Evolutionary conservation across 2,329 filamentous ascomycete species (phyloP).

Genomic region (Pseudopyricularia javanii): DNA sequence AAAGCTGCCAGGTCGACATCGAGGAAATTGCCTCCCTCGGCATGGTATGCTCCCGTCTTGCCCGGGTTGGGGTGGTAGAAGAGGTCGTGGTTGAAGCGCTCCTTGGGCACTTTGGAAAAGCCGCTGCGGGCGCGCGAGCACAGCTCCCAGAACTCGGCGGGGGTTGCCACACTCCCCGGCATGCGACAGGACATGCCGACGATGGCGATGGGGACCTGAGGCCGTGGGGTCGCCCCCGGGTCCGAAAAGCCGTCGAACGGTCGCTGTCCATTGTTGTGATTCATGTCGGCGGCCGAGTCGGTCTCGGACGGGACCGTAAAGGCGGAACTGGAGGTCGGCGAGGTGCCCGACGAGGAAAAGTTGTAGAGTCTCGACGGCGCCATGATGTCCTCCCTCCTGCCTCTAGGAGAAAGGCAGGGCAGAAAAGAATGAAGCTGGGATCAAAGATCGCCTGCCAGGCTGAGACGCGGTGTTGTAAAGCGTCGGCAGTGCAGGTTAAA

Average conservation of each 20-base stretch:
- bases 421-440: conserved; percentile 1
- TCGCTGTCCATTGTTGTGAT: background rate
- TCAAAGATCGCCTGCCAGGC: too few species aligned
- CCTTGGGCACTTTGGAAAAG: conserved; percentile 9
- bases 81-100: conserved; percentile 21
- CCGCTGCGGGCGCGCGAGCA: conserved; percentile 7
- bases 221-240: conserved; percentile 4
- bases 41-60: conserved; percentile 13
- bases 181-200: conserved; percentile 24
- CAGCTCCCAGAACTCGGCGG: conserved; percentile 19
- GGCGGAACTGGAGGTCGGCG: background rate
- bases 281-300: conserved; percentile 2
- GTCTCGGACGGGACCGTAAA: conserved; percentile 1
- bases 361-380: background rate
- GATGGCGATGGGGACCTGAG: conserved; percentile 18
- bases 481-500: too few species aligned
- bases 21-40: conserved; percentile 20
- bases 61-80: conserved; percentile 14
- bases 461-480: too few species aligned
- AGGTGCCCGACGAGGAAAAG: conserved; percentile 3
- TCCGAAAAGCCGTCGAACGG: conserved; percentile 5
- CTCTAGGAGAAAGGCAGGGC: background rate
- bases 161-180: conserved; percentile 17
- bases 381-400: background rate
- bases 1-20: conserved; percentile 15